These are phyloP conservation scores for Xylaria cubensis DNA, from an alignment of 495 filamentous ascomycete genomes.

Conservation along the genomic window DNA sequence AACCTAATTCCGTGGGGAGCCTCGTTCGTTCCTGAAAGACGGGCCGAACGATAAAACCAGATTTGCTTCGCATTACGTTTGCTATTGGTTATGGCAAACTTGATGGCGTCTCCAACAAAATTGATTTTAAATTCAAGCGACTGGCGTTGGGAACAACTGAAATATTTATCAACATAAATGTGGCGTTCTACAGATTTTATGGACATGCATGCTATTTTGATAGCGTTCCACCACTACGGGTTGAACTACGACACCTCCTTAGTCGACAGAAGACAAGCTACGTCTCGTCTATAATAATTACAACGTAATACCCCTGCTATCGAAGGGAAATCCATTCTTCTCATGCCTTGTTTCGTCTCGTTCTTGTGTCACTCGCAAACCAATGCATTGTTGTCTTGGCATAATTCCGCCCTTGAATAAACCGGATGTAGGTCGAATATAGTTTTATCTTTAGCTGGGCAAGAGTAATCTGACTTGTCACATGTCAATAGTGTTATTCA, in stretches of 20 bases:
- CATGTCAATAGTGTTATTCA: background rate
- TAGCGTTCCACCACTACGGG: background rate
- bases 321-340: background rate
- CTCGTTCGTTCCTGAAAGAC: background rate
- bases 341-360: background rate
- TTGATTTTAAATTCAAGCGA: constrained; percentile 21
- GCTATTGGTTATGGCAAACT: background rate
- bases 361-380: background rate
- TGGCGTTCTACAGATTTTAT: background rate
- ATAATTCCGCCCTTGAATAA: background rate
- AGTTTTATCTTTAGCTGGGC: background rate
- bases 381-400: background rate
- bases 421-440: background rate
- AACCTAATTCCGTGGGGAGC: background rate
- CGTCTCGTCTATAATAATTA: constrained; percentile 15
- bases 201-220: constrained; percentile 2
- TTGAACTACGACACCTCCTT: background rate
- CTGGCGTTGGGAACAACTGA: constrained; percentile 20
- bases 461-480: constrained; percentile 2
- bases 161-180: background rate
- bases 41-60: background rate
- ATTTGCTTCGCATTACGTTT: constrained; percentile 4
- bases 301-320: background rate
- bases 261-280: constrained; percentile 6
- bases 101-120: background rate